phyloP scores from a whole-genome alignment of 2,329 filamentous ascomycete species.

The Penicillium freii region DNA sequence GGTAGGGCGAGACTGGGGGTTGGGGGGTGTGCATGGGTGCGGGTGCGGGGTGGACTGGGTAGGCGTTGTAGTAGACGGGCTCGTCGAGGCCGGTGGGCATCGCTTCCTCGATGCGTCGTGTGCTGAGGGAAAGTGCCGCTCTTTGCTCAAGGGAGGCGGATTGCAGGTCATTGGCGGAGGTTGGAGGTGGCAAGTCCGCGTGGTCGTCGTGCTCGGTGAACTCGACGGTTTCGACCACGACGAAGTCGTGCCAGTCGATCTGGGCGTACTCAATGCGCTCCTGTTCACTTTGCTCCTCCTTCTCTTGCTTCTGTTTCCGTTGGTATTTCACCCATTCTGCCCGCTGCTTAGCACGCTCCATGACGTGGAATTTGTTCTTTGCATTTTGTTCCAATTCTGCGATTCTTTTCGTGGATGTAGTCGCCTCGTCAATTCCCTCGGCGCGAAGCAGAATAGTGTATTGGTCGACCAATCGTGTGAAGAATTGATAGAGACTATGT shows the following conservation, averaged over 20 bases:
- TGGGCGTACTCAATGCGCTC: conserved; percentile 75
- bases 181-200: conserved; percentile 81
- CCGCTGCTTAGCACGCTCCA: conserved; percentile 77
- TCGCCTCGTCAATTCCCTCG: conserved; percentile 66
- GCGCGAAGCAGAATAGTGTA: conserved; percentile 76
- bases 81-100: conserved; percentile 73
- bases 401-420: conserved; percentile 69
- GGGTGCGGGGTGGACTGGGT: conserved; percentile 43
- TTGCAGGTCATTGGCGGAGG: conserved; percentile 85
- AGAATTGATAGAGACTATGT: conserved; percentile 95
- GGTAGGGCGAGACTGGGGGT: conserved; percentile 30
- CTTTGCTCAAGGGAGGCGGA: conserved; percentile 94
- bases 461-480: conserved; percentile 87
- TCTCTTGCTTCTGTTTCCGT: conserved; percentile 80
- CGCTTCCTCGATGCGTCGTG: conserved; percentile 87
- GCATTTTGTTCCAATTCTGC: conserved; percentile 71
- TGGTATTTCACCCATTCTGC: conserved; percentile 85
- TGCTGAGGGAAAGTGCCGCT: conserved; percentile 80
- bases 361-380: conserved; percentile 73
- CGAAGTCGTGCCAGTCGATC: conserved; percentile 98
- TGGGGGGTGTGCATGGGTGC: conserved; percentile 34
- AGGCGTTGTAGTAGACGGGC: conserved; percentile 54
- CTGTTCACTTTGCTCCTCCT: conserved; percentile 81
- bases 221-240: conserved; percentile 89
- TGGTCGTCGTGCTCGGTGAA: conserved; percentile 89